phyloP scores from a whole-genome alignment of 208 protist species.

The Angomonas deanei region DNA sequence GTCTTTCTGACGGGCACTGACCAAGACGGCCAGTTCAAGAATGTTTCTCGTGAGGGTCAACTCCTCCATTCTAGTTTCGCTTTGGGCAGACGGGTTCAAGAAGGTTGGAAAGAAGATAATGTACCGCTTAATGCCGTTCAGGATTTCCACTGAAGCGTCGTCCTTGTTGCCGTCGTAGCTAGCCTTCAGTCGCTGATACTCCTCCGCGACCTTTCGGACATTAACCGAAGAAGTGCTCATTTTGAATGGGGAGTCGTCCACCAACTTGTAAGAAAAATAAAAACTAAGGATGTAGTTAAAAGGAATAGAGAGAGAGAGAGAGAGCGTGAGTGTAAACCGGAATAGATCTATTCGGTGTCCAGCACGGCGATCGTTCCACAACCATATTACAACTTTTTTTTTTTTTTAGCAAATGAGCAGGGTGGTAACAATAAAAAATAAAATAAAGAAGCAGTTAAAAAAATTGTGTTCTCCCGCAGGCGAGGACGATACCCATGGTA shows the following conservation, averaged over 20 bases:
- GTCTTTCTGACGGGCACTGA: conserved; percentile 72
- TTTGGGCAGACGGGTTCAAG: conserved; percentile 60
- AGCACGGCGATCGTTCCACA: too few species aligned
- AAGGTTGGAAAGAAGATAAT: conserved; percentile 88
- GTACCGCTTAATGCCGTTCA: conserved; percentile 62
- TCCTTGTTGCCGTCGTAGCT: conserved; percentile 62
- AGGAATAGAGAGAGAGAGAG: conserved; percentile 1
- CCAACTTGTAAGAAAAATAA: neutral
- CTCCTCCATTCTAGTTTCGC: conserved; percentile 72
- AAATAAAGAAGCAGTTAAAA: conserved; percentile 6
- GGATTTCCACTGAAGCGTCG: conserved; percentile 35
- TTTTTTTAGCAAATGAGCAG: neutral
- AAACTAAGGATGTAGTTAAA: neutral
- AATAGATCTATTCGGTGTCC: too few species aligned
- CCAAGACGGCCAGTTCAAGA: conserved; percentile 79
- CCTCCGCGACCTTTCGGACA: conserved; percentile 67
- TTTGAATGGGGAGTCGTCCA: neutral
- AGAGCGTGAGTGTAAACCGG: neutral
- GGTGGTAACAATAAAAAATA: conserved; percentile 5
- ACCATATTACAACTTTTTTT: too few species aligned
- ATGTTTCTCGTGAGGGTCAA: conserved; percentile 77
- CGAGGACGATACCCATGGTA: neutral
- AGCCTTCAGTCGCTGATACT: conserved; percentile 69
- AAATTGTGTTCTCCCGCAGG: neutral
- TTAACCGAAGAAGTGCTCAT: conserved; percentile 40